Base-by-base conservation (phyloP, 352 stramenopile species). In the Pythium aristosporum region DNA sequence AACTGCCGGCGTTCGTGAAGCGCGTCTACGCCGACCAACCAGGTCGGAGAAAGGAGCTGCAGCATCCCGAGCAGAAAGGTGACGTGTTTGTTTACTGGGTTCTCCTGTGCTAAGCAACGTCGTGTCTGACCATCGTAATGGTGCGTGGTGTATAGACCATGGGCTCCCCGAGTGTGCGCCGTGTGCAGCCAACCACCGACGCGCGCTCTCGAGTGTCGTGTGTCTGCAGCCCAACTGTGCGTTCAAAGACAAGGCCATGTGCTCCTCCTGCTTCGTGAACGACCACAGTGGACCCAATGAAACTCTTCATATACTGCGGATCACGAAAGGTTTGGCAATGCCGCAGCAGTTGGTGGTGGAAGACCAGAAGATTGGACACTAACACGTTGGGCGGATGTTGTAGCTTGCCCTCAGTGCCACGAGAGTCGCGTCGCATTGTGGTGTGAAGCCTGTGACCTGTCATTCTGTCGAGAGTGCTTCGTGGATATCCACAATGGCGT, bases 331-430 rank as follows among this genome's bases (percentile, higher is more conserved):
- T 71, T n/a, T 8, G 64, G 47, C 25, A 16, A 12, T 13, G 11
- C 43, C 15, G 18, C 42, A 12, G 15, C 1, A 34, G 15, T 28
- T 12, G 25, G 23, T n/a, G 20, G 5, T 5, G 21, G 30, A 36
- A 48, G 6, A 12, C 20, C 5, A 34, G 3, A 7, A 46, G 13
- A 18, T 2, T n/a, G 21, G 34, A 63, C 15, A 13, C 39, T 46
- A 6, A 46, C 16, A n/a, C 3, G 39, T 20, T 46, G 18, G 7
- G 16, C 39, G 13, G 15, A 46, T 46, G 36, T 15, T 34, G 46
- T 34, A 92, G 80, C 67, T n/a, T 92, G 84, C 62, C 79, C 69
- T 18, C 80, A 86, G 23, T 92, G 84, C 34, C 78, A 85, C 34
- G 6, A 77, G n/a, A 65, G 79, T 3, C 72, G 23, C 16, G 62